Conservation (phyloP, 495 filamentous ascomycete species). For the Venustampulla echinocandica region DNA sequence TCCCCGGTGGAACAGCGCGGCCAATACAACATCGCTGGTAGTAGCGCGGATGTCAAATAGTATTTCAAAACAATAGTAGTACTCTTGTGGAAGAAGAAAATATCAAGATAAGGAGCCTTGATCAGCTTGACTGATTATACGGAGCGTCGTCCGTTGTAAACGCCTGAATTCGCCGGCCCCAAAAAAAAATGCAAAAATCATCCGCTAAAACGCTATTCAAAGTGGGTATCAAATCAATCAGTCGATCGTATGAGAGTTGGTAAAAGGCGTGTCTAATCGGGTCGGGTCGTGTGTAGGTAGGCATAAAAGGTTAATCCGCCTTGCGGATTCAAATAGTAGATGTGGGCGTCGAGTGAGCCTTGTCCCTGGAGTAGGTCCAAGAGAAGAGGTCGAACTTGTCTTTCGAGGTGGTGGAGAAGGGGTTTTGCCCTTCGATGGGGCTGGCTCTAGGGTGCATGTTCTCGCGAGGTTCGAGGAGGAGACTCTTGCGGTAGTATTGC, state of each 20-base stretch:
- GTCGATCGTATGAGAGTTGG: conserved; percentile 5
- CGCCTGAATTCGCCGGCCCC: background rate
- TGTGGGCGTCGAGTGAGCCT: conserved; percentile 13
- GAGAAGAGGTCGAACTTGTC: conserved; percentile 51
- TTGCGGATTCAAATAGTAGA: conserved; percentile 5
- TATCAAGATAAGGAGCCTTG: background rate
- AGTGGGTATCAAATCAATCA: conserved; percentile 27
- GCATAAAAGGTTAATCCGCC: conserved; percentile 4
- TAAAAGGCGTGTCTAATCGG: background rate
- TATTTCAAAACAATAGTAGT: background rate
- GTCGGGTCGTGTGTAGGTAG: conserved; percentile 1
- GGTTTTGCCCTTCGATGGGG: conserved; percentile 38
- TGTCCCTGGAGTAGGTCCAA: conserved; percentile 45
- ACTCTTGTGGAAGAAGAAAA: background rate
- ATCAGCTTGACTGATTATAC: background rate
- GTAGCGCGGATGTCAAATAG: background rate
- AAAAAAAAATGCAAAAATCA: conserved; percentile 6
- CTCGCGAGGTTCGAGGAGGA: conserved; percentile 81
- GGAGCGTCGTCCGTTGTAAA: background rate
- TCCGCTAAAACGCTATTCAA: conserved; percentile 28
- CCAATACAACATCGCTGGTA: background rate
- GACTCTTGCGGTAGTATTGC: conserved; percentile 77
- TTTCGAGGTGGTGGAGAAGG: conserved; percentile 13
- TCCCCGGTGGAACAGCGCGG: background rate
- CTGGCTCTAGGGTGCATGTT: conserved; percentile 35